Base-by-base conservation (phyloP, 768 basidiomycete species). In the Suillus sp. region DNA sequence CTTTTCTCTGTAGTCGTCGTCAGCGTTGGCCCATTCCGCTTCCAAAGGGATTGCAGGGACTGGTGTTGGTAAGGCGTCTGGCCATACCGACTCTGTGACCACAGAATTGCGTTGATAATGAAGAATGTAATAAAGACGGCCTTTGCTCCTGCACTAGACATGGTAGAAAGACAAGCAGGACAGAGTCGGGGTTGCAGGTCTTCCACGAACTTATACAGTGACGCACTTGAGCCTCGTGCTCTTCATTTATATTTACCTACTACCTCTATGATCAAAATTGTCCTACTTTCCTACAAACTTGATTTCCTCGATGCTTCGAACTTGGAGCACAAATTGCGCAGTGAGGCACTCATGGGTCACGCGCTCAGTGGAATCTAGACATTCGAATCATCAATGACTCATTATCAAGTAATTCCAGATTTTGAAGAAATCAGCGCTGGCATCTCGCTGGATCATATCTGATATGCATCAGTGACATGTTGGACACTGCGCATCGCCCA, bases 41-140 rank as follows among this genome's bases (percentile, higher is more conserved):
- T 71, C 70, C 63, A 66, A 2, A 64, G 50, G 59, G 32, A 20
- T 3, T 10, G 34, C 10, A 58, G 27, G 10, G 62, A 59, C 40
- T 65, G 62, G 48, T 62, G 56, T 16, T 67, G 40, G 60, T 54
- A 59, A 18, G 65, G 48, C 32, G 32, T 34, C 13, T 78, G 75
- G 13, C 78, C 80, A 73, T 84, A 84, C 63, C 81, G 80, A 74
- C 81, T 81, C 68, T 80, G 82, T 18, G 90, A 88, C 88, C 86
- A 91, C 40, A 93, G 79, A 25, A 90, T 60, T 70, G 81, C 82
- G 66, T 88, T 87, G 54, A 88, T 48, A 64, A 82, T 70, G 71
- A 93, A 75, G 51, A 82, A 71, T 62, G 80, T 65, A 34, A 83
- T 75, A 66, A 93, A 84, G 22, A 86, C 65, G 16, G 83, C 69